Conservation (phyloP, 768 basidiomycete genomes). For the Boletus rufocinnamomeus region DNA sequence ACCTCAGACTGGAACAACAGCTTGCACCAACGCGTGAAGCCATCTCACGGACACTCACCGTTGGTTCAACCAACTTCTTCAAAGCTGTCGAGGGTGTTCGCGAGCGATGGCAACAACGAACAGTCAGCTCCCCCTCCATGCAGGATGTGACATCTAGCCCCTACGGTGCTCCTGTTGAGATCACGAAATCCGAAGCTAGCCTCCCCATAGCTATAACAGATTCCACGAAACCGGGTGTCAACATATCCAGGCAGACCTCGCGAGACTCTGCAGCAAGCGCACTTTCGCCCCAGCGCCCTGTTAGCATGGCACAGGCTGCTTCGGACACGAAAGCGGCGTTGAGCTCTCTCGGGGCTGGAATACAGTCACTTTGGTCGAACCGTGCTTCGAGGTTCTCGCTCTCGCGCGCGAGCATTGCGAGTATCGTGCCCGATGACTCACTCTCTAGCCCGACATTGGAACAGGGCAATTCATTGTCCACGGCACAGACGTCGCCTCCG, state of each 20-base stretch:
- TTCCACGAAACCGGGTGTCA: constrained; percentile 14
- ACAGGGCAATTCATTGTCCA: not conserved
- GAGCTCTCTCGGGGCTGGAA: constrained; percentile 44
- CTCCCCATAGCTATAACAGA: constrained; percentile 15
- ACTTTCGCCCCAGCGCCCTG: constrained; percentile 23
- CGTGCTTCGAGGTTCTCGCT: constrained; percentile 43
- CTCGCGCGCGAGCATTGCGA: constrained; percentile 32
- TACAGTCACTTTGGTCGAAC: constrained; percentile 50
- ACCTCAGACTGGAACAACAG: constrained; percentile 89
- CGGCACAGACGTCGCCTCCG: constrained; percentile 14
- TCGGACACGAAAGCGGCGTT: constrained; percentile 38
- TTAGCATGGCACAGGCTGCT: constrained; percentile 35
- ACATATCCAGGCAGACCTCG: constrained; percentile 26
- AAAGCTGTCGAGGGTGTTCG: constrained; percentile 89
- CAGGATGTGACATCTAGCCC: constrained; percentile 25
- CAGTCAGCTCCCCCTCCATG: constrained; percentile 27
- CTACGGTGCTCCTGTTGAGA: constrained; percentile 29
- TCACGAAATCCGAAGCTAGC: constrained; percentile 33
- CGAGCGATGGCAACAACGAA: constrained; percentile 63
- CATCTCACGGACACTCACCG: constrained; percentile 70
- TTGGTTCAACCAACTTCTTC: constrained; percentile 79
- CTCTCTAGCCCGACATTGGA: constrained; percentile 12
- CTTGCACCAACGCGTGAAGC: constrained; percentile 93
- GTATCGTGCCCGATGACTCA: constrained; percentile 29
- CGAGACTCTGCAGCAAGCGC: constrained; percentile 26